A percentile compares a stretch with the other conserved stretches of the same genome.
These are phyloP conservation scores for Kewa caespitosa DNA, from an alignment of 179 eudicot genomes.

Conservation along the genomic window DNA sequence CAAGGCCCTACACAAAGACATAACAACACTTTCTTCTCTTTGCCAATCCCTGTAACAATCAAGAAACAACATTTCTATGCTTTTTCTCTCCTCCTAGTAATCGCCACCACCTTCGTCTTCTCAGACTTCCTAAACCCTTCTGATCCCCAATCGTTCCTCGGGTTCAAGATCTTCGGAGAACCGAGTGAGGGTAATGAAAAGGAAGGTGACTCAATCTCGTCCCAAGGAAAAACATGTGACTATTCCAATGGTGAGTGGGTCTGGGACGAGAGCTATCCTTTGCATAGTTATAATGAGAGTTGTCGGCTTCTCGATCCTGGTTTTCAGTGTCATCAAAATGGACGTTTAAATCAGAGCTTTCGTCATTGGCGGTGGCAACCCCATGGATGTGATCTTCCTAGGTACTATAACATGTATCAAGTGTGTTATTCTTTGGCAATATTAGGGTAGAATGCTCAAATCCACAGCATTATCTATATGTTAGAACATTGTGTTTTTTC, in stretches of 20 bases:
- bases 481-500: too few relatives aligned
- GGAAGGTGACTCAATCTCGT: too few relatives aligned
- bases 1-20: constrained; percentile 20
- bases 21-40: neutral
- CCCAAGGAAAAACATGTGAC: constrained; percentile 37
- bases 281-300: constrained; percentile 45
- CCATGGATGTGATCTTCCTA: constrained; percentile 60
- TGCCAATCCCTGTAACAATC: constrained; percentile 1
- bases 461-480: too few relatives aligned
- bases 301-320: constrained; percentile 76
- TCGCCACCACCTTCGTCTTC: constrained; percentile 25
- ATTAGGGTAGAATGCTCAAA: too few relatives aligned
- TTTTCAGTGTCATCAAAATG: constrained; percentile 57
- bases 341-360: constrained; percentile 48
- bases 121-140: constrained; percentile 27
- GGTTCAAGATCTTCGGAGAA: constrained; percentile 2
- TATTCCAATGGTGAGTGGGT: constrained; percentile 60
- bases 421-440: too few relatives aligned
- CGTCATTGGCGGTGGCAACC: constrained; percentile 85
- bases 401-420: too few relatives aligned
- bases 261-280: constrained; percentile 41
- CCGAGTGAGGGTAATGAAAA: neutral
- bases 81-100: constrained; percentile 18
- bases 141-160: constrained; percentile 20
- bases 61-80: constrained; percentile 21